Evolutionary conservation across 2,329 filamentous ascomycete genomes (phyloP).

Genomic region (Xylogone sp.): DNA sequence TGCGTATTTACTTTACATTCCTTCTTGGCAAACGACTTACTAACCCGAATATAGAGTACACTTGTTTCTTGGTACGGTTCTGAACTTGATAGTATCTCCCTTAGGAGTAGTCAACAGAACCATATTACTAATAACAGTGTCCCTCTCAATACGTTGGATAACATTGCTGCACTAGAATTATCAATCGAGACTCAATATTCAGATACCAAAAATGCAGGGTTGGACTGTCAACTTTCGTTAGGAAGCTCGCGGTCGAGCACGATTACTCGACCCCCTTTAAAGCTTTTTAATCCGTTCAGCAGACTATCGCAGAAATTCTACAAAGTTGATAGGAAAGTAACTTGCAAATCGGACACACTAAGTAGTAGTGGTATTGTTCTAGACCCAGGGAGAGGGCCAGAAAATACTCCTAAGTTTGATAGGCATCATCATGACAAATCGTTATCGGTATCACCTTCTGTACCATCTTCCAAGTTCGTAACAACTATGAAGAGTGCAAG

Average conservation of each 20-base stretch:
- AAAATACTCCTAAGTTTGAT: conserved; percentile 32
- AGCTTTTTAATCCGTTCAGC: conserved; percentile 50
- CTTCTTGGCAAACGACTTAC: no score
- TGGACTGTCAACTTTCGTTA: conserved; percentile 20
- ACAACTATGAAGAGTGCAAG: conserved; percentile 79
- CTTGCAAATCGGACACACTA: conserved; percentile 35
- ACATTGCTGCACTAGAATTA: conserved; percentile 37
- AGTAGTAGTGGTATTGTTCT: conserved; percentile 26
- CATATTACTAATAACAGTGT: conserved; percentile 22
- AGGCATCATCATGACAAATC: conserved; percentile 47
- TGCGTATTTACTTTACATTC: no score
- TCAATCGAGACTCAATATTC: conserved; percentile 30
- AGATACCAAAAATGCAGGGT: conserved; percentile 7
- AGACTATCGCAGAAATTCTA: conserved; percentile 50
- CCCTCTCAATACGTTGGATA: conserved; percentile 35
- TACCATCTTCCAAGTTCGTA: conserved; percentile 75
- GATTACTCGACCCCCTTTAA: background rate
- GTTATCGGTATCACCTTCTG: conserved; percentile 69
- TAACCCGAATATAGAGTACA: no score
- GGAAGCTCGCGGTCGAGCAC: conserved; percentile 10
- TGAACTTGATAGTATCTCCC: conserved; percentile 31
- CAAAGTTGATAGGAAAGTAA: conserved; percentile 36
- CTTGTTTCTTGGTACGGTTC: no score
- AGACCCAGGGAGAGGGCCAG: conserved; percentile 11
- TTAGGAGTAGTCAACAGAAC: conserved; percentile 9